A percentile compares a stretch with the other conserved stretches of the same genome.
Evolutionary conservation across 106 monocot genomes (phyloP).

Genomic region (Dendrobium officinale): DNA sequence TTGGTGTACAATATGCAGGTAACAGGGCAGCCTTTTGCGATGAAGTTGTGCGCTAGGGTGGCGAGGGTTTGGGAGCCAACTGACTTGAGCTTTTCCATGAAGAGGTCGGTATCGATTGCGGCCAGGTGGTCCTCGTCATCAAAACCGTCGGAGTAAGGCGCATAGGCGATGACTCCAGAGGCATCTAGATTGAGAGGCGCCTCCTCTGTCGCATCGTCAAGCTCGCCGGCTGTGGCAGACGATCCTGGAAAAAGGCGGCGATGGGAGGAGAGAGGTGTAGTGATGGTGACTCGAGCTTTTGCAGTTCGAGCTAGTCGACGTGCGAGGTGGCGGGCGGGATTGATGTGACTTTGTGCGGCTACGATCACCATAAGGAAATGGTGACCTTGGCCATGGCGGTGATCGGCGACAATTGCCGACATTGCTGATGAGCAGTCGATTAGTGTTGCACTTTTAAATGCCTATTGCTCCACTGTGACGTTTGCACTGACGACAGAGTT

Average conservation of each 20-base stretch:
- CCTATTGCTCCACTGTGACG: too few relatives aligned
- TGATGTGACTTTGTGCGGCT: too few relatives aligned
- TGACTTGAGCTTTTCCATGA: neutral
- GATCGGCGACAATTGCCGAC: too few relatives aligned
- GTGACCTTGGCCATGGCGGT: too few relatives aligned
- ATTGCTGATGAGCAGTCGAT: too few relatives aligned
- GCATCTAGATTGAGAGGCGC: neutral
- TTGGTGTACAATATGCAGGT: slow-evolving; percentile 40
- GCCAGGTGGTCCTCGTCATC: slow-evolving; percentile 16
- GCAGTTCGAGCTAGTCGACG: too few relatives aligned
- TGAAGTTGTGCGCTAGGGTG: slow-evolving; percentile 11
- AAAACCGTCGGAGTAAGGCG: neutral
- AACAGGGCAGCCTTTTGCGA: slow-evolving; percentile 19
- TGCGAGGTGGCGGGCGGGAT: too few relatives aligned
- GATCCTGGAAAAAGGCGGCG: neutral
- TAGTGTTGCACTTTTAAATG: too few relatives aligned
- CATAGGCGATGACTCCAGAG: slow-evolving; percentile 2
- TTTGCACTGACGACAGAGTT: too few relatives aligned
- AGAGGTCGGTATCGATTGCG: slow-evolving; percentile 16
- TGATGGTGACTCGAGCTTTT: too few relatives aligned
- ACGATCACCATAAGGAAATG: too few relatives aligned
- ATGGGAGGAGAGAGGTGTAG: neutral
- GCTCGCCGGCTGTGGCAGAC: neutral
- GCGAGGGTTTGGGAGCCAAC: slow-evolving; percentile 15
- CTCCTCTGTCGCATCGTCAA: neutral